These are phyloP conservation scores for Paramecium octaurelia DNA, from an alignment of 73 alveolate species.

Conservation along the genomic window DNA sequence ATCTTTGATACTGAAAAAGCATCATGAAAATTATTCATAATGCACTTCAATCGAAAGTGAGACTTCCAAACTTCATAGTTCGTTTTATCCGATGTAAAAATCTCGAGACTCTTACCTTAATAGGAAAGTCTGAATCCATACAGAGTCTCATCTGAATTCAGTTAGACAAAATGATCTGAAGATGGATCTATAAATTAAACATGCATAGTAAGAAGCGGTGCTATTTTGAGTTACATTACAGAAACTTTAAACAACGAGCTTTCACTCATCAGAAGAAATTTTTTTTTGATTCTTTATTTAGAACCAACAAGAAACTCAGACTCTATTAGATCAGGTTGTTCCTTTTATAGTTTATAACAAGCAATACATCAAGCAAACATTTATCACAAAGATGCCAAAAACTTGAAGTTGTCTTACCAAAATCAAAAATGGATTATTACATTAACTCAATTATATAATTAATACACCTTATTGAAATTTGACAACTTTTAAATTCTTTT, in stretches of 20 bases:
- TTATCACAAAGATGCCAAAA: constrained; percentile 28
- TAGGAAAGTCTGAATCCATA: constrained; percentile 49
- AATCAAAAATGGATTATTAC: constrained; percentile 28
- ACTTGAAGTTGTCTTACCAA: neutral
- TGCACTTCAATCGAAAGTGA: neutral
- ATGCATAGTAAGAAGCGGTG: constrained; percentile 5
- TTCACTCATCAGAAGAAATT: neutral
- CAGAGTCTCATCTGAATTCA: neutral
- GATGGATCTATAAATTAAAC: constrained; percentile 4
- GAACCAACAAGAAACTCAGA: neutral
- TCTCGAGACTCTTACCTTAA: constrained; percentile 32
- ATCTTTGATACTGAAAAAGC: constrained; percentile 36
- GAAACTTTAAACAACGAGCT: neutral
- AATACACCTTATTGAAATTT: neutral
- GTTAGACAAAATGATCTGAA: constrained; percentile 23
- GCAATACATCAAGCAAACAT: constrained; percentile 14
- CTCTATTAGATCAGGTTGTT: neutral
- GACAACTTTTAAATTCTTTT: neutral
- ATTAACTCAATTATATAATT: neutral
- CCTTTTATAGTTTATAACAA: neutral
- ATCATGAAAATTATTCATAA: constrained; percentile 9
- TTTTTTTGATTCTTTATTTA: neutral
- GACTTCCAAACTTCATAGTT: constrained; percentile 33
- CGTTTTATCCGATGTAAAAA: constrained; percentile 28
- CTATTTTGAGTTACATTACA: neutral